These are phyloP conservation scores for Eimeria maxima DNA, from an alignment of 169 alveolate species.

Conservation along the genomic window DNA sequence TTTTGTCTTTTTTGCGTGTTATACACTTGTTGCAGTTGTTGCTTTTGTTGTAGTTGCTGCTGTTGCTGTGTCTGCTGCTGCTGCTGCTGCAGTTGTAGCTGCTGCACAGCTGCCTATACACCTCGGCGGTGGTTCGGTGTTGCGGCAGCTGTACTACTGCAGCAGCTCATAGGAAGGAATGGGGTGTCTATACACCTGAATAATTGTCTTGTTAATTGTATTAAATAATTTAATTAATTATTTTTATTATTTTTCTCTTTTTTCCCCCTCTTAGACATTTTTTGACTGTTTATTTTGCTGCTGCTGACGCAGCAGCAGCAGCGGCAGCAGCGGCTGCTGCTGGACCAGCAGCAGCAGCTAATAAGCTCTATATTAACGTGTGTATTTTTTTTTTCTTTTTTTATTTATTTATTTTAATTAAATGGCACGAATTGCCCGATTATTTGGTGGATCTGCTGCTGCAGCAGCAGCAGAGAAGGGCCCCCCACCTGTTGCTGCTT, in stretches of 20 bases:
- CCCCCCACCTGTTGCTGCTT: neutral
- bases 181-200: neutral
- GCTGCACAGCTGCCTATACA: neutral
- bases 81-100: too few species aligned
- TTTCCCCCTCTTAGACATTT: neutral
- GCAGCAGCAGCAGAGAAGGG: neutral
- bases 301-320: constrained; percentile 17
- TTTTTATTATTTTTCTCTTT: too few species aligned
- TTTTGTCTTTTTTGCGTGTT: too few species aligned
- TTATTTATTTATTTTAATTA: neutral
- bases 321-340: constrained; percentile 23
- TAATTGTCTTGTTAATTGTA: too few species aligned
- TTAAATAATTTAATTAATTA: too few species aligned
- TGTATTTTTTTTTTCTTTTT: neutral
- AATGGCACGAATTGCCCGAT: neutral
- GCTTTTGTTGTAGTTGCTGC: too few species aligned
- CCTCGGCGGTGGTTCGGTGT: neutral
- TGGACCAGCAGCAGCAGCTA: neutral
- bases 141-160: too few species aligned
- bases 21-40: too few species aligned
- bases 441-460: neutral
- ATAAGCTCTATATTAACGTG: neutral
- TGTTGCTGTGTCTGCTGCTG: too few species aligned
- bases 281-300: neutral
- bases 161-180: too few species aligned